A percentile compares a stretch with the other conserved stretches of the same genome.
These are phyloP conservation scores for Tetrastigma voinierianum DNA, from an alignment of 164 flowering plant species.

Conservation along the genomic window DNA sequence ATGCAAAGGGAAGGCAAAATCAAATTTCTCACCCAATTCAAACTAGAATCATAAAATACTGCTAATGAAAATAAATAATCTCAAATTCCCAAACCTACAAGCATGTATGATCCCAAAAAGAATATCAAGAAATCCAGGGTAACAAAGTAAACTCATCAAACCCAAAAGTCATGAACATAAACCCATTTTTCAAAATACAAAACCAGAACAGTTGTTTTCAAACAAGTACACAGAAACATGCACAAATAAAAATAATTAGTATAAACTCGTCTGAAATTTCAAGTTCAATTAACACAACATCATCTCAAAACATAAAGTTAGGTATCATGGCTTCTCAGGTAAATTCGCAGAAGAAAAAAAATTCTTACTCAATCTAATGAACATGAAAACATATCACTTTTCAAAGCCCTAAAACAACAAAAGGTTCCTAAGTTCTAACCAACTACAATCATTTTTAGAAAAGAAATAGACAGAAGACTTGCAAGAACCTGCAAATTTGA, in stretches of 20 bases:
- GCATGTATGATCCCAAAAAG: neutral
- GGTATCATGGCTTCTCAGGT: neutral
- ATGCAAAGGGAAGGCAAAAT: slow-evolving; percentile 7
- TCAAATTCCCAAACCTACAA: too few relatives aligned
- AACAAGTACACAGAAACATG: neutral
- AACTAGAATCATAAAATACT: too few relatives aligned
- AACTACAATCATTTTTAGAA: neutral
- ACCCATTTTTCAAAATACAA: too few relatives aligned
- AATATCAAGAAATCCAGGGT: neutral
- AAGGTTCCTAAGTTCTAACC: neutral
- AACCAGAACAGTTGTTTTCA: neutral
- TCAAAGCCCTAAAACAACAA: neutral
- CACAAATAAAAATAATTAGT: too few relatives aligned
- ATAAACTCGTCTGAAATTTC: too few relatives aligned
- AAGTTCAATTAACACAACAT: too few relatives aligned
- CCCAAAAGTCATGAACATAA: neutral
- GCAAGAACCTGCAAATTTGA: neutral
- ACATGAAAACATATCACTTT: neutral
- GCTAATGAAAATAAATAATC: too few relatives aligned
- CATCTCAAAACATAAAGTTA: neutral
- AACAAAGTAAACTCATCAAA: neutral
- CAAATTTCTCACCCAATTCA: neutral
- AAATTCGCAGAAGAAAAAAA: neutral
- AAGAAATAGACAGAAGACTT: neutral
- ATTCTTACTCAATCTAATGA: neutral